phyloP scores from a whole-genome alignment of 2,329 filamentous ascomycete genomes.

The Arachnopeziza araneosa region DNA sequence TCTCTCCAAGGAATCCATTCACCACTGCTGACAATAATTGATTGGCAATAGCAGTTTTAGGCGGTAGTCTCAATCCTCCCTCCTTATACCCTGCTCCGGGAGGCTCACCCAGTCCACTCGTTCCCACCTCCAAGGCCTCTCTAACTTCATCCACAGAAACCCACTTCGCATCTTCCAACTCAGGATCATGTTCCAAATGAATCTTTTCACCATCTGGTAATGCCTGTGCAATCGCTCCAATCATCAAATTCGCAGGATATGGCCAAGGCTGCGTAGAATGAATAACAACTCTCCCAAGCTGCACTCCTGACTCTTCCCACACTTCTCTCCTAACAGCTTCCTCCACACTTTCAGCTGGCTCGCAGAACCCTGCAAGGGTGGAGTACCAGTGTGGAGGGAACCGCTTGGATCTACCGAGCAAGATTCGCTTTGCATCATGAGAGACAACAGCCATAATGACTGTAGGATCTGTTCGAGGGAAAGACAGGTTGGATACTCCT shows the following conservation, averaged over 20 bases:
- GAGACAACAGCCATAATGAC: constrained; percentile 94
- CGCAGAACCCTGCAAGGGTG: constrained; percentile 81
- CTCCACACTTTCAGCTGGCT: constrained; percentile 79
- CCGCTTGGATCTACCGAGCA: constrained; percentile 79
- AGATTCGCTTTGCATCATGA: constrained; percentile 57
- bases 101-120: constrained; percentile 60
- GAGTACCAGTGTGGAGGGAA: constrained; percentile 85
- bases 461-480: constrained; percentile 79
- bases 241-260: constrained; percentile 80
- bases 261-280: constrained; percentile 87
- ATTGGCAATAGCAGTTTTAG: constrained; percentile 86
- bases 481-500: constrained; percentile 83
- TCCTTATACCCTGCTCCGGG: constrained; percentile 65
- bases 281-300: constrained; percentile 70
- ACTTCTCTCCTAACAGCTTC: constrained; percentile 79
- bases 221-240: constrained; percentile 82
- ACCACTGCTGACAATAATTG: constrained; percentile 77
- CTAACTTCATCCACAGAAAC: constrained; percentile 75
- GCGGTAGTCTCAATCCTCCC: constrained; percentile 74
- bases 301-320: constrained; percentile 79
- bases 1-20: constrained; percentile 57
- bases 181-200: constrained; percentile 78
- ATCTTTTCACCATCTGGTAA: constrained; percentile 75
- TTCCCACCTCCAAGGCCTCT: constrained; percentile 64
- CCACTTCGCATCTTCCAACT: constrained; percentile 88